Evolutionary conservation across 2,329 filamentous ascomycete species (phyloP).

Genomic region (Trichophyton verrucosum): DNA sequence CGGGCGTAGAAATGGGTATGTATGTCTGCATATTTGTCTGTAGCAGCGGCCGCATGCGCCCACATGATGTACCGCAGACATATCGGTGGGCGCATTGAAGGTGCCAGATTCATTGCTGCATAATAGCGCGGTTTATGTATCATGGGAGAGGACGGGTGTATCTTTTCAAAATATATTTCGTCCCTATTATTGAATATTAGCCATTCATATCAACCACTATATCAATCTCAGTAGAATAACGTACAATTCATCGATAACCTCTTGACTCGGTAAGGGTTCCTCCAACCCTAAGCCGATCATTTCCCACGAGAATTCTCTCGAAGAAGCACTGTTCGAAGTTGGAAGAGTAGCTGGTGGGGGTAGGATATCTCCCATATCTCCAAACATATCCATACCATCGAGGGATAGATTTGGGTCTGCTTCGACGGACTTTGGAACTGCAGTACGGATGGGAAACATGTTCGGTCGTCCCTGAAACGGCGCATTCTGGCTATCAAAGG

Average conservation of each 20-base stretch:
- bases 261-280: constrained; percentile 64
- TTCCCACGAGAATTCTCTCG: constrained; percentile 60
- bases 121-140: constrained; percentile 81
- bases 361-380: neutral
- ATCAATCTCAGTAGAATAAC: neutral
- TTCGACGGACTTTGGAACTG: neutral
- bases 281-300: constrained; percentile 70
- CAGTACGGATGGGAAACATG: neutral
- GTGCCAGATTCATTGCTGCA: constrained; percentile 79
- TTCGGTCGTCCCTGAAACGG: neutral
- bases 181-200: constrained; percentile 41
- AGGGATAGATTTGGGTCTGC: neutral
- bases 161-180: constrained; percentile 78
- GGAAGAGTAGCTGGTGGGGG: constrained; percentile 15
- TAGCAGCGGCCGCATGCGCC: constrained; percentile 77
- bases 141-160: constrained; percentile 75
- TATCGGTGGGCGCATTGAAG: constrained; percentile 71
- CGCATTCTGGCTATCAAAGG: neutral
- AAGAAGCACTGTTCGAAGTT: constrained; percentile 16
- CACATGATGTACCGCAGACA: constrained; percentile 90
- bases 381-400: constrained; percentile 3
- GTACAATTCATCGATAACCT: constrained; percentile 76
- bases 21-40: constrained; percentile 65
- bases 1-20: constrained; percentile 84
- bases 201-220: neutral